phyloP scores from a whole-genome alignment of 306 rosid species.

The Fragaria iinumae region DNA sequence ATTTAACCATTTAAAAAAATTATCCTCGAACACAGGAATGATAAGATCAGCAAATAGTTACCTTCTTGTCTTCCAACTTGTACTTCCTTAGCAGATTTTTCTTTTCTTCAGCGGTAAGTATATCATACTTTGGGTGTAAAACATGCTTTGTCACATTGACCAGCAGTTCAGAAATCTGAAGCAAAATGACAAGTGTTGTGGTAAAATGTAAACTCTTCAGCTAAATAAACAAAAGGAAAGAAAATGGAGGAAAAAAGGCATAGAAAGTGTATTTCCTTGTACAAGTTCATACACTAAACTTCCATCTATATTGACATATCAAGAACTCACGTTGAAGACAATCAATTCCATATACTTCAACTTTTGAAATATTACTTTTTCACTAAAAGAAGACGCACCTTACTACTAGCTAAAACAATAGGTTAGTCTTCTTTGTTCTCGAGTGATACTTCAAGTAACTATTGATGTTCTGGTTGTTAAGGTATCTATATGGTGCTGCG shows the following conservation, averaged over 20 bases:
- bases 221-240: not conserved
- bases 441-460: not conserved
- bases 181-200: not conserved
- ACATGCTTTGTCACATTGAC: conserved; percentile 46
- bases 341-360: not conserved
- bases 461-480: not conserved
- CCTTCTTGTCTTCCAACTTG: conserved; percentile 46
- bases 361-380: not conserved
- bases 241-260: not conserved
- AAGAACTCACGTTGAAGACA: not conserved
- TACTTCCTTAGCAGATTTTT: conserved; percentile 30
- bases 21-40: not conserved
- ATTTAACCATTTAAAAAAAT: not conserved
- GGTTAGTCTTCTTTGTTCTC: not conserved
- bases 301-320: not conserved
- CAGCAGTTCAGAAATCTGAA: conserved; percentile 43
- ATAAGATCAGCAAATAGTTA: conserved; percentile 12
- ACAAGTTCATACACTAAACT: not conserved
- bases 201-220: not conserved
- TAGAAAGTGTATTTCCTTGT: not conserved
- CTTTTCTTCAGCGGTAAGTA: conserved; percentile 39
- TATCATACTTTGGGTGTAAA: conserved; percentile 43
- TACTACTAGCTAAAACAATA: not conserved
- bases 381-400: not conserved
- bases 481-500: not conserved